Evolutionary conservation across 768 basidiomycete species (phyloP).

Genomic region (Lenzites betulinus): DNA sequence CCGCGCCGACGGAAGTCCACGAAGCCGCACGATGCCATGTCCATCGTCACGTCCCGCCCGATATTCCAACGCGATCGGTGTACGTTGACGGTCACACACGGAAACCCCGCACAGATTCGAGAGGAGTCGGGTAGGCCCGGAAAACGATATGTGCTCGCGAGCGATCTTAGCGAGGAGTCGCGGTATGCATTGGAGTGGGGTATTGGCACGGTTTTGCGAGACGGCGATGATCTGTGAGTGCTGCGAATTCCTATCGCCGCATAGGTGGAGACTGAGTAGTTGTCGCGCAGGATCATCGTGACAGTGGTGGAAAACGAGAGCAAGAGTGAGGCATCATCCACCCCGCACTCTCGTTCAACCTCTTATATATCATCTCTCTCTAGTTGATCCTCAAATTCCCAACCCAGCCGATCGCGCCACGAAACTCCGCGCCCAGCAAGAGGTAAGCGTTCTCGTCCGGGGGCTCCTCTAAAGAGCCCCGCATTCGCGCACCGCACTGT

Average conservation of each 20-base stretch:
- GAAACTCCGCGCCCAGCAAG: constrained; percentile 89
- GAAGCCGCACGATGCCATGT: constrained; percentile 62
- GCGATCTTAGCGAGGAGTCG: constrained; percentile 93
- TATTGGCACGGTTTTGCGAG: constrained; percentile 91
- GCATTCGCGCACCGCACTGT: no score
- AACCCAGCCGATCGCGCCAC: constrained; percentile 72
- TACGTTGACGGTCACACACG: constrained; percentile 87
- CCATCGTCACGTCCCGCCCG: constrained; percentile 72
- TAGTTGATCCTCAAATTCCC: constrained; percentile 70
- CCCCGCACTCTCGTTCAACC: background rate
- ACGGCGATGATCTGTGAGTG: constrained; percentile 85
- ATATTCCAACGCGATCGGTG: constrained; percentile 90
- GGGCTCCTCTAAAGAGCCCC: no score
- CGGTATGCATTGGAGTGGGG: constrained; percentile 98
- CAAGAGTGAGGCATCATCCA: constrained; percentile 57
- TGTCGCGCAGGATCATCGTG: constrained; percentile 63
- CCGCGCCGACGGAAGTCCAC: constrained; percentile 61
- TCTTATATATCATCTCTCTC: background rate
- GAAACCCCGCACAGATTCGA: constrained; percentile 62
- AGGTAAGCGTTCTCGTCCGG: constrained; percentile 52
- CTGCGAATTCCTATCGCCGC: background rate
- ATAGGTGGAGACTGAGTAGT: background rate
- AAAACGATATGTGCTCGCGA: constrained; percentile 82
- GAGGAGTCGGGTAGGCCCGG: constrained; percentile 56
- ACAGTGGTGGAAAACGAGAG: constrained; percentile 91